Base-by-base conservation (phyloP, 768 basidiomycete species). In the Chalciporus sphaerocephalus region DNA sequence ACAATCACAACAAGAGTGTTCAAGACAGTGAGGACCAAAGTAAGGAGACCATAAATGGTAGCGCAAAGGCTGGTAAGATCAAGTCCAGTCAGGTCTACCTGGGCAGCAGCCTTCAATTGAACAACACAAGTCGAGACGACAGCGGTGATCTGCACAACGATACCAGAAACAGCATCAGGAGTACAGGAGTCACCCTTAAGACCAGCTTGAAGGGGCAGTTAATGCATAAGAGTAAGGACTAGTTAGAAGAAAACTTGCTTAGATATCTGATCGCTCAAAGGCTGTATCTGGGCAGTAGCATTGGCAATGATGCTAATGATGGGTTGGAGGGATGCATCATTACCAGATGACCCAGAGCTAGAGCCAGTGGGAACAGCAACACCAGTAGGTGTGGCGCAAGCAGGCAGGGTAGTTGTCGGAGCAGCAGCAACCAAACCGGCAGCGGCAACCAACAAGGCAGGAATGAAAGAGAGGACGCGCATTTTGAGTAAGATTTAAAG, bases 401-500 rank as follows among this genome's bases (percentile, higher is more conserved):
- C 18, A 13, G 35, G 18, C 8, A 25, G n/a, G 17, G 33, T 2
- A 2, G 12, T 3, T 3, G 40, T 3, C 5, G 58, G 58, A 0
- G 37, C 50, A 4, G 58, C 58, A 27, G 43, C 47, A 9, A 57
- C 54, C 12, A 60, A 43, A 48, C 55, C 46, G 6, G 50, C 36
- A 2, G 46, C 58, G 0, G 47, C 51, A 7, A 54, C 36, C 15
- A 56, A 25, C 44, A 60, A 18, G 2, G 58, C 48, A 46, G 49
- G 46, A 46, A 60, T 52, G 1, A 60, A 56, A 5, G 58, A 57
- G 44, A 59, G 58, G 55, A 57, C 54, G 27, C 57, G 58, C 57
- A 59, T 59, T 34, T 36, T 52, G 42, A 49, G 43, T 43, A 44
- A 46, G 48, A 12, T 42, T 37, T 33, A 50, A 46, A 30, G 48